These are phyloP conservation scores for Rusavskia elegans DNA, from an alignment of 495 filamentous ascomycete species.

Conservation along the genomic window DNA sequence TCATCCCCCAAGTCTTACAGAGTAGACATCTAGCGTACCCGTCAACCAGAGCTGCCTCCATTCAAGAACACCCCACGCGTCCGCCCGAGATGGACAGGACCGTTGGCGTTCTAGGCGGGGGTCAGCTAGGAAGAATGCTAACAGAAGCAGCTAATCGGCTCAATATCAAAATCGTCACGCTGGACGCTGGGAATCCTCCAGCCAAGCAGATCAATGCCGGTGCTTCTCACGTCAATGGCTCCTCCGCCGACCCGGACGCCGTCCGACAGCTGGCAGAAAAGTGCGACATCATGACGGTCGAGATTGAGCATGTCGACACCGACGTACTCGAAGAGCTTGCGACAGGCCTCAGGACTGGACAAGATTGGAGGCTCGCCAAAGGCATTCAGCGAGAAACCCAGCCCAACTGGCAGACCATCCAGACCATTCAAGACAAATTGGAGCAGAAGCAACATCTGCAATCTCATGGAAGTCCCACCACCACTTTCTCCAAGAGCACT, in stretches of 20 bases:
- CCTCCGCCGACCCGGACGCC: slow-evolving; percentile 63
- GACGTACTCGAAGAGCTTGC: slow-evolving; percentile 76
- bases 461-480: slow-evolving; percentile 50
- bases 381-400: slow-evolving; percentile 37
- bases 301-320: slow-evolving; percentile 96
- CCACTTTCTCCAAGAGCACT: slow-evolving; percentile 41
- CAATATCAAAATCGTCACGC: slow-evolving; percentile 62
- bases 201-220: slow-evolving; percentile 83
- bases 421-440: slow-evolving; percentile 93
- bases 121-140: slow-evolving; percentile 92
- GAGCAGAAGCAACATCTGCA: slow-evolving; percentile 73
- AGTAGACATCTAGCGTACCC: too few relatives aligned
- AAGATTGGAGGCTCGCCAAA: slow-evolving; percentile 16
- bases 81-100: slow-evolving; percentile 17
- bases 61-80: not conserved
- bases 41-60: too few relatives aligned
- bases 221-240: slow-evolving; percentile 60
- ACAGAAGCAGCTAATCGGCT: slow-evolving; percentile 77
- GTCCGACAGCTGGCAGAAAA: slow-evolving; percentile 60
- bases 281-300: slow-evolving; percentile 82
- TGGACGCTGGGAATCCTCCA: slow-evolving; percentile 65
- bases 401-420: slow-evolving; percentile 76
- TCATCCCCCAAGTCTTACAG: too few relatives aligned
- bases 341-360: slow-evolving; percentile 1
- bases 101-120: slow-evolving; percentile 56